phyloP scores from a whole-genome alignment of 1,139 yeast genomes.

The Diutina catenulata region DNA sequence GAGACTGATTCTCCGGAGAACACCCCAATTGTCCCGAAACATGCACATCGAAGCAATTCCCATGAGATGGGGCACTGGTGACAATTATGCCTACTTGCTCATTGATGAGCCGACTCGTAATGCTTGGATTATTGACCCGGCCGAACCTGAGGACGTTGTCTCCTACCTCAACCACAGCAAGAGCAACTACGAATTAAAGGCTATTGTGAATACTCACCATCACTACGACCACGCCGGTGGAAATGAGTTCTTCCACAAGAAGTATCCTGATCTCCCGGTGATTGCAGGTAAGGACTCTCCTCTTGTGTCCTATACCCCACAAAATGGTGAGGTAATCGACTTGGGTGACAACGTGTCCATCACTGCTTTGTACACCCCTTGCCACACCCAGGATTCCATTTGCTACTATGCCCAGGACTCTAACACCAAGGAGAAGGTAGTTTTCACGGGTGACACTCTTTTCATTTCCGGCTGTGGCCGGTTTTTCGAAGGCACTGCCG shows the following conservation, averaged over 20 bases:
- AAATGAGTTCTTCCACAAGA: constrained; percentile 35
- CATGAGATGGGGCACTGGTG: constrained; percentile 94
- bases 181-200: constrained; percentile 35
- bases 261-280: constrained; percentile 48
- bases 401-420: constrained; percentile 69
- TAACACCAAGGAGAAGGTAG: constrained; percentile 51
- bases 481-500: constrained; percentile 83
- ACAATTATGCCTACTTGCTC: constrained; percentile 76
- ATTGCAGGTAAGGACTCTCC: constrained; percentile 82
- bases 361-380: constrained; percentile 87
- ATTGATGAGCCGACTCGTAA: constrained; percentile 55
- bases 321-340: constrained; percentile 46
- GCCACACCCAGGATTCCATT: constrained; percentile 94
- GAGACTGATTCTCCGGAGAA: no score
- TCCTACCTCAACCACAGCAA: constrained; percentile 16
- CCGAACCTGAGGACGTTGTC: constrained; percentile 55
- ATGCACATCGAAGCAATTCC: constrained; percentile 80
- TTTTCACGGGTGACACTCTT: constrained; percentile 92
- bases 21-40: no score
- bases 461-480: constrained; percentile 95
- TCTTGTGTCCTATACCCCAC: constrained; percentile 54
- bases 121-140: constrained; percentile 88
- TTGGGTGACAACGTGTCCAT: constrained; percentile 57
- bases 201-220: constrained; percentile 91
- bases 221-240: constrained; percentile 95